phyloP scores from a whole-genome alignment of 139 green algal genomes.

The Chlamydomonas incerta region DNA sequence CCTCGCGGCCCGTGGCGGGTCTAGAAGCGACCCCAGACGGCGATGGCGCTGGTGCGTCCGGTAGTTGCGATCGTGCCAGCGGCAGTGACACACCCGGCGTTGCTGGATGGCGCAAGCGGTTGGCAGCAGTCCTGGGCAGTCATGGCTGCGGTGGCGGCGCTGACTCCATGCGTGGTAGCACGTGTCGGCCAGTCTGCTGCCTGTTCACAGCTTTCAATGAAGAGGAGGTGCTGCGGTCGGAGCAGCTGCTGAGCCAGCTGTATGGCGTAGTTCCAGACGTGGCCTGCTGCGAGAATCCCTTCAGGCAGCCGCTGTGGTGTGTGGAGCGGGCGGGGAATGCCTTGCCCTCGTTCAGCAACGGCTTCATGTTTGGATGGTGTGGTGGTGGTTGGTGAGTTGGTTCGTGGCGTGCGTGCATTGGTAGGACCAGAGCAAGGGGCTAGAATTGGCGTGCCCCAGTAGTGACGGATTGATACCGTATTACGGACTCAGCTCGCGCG shows the following conservation, averaged over 20 bases:
- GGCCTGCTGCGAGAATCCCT: conserved; percentile 10
- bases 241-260: neutral
- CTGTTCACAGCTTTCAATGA: conserved; percentile 33
- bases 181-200: neutral
- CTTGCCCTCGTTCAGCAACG: conserved; percentile 55
- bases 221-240: conserved; percentile 12
- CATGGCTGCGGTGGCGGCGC: neutral
- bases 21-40: neutral
- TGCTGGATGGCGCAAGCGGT: neutral
- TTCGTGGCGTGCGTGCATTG: too few relatives aligned
- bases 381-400: too few relatives aligned
- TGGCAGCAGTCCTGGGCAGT: neutral
- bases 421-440: too few relatives aligned
- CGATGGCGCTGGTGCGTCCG: neutral
- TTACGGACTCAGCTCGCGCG: too few relatives aligned
- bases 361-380: conserved; percentile 35
- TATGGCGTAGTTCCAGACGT: neutral
- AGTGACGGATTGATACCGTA: too few relatives aligned
- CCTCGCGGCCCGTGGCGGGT: neutral
- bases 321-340: conserved; percentile 36
- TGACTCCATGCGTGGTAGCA: too few relatives aligned
- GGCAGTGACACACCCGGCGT: neutral
- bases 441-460: too few relatives aligned
- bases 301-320: conserved; percentile 38
- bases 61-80: too few relatives aligned